A percentile compares a stretch with the other conserved stretches of the same genome.
Conservation (phyloP, 1,284 basidiomycete genomes). For the Neotropicomus parvogracilis region DNA sequence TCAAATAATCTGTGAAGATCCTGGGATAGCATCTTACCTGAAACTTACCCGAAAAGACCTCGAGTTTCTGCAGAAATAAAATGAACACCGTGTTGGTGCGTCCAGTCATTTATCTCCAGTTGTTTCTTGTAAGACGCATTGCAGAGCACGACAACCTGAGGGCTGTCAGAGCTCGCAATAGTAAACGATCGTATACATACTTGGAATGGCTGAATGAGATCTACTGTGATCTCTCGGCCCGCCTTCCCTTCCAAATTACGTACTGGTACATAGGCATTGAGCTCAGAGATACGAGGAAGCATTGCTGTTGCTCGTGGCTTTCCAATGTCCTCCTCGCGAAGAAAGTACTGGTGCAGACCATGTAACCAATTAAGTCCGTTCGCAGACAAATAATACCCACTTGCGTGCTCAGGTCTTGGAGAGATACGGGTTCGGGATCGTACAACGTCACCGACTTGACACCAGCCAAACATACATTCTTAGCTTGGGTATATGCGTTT, state of each 20-base stretch:
- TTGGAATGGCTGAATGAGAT: conserved; percentile 85
- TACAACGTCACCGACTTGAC: conserved; percentile 98
- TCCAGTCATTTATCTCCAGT: conserved; percentile 94
- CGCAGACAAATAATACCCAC: conserved; percentile 40
- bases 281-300: conserved; percentile 86
- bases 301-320: conserved; percentile 86
- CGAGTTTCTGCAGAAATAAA: conserved; percentile 93
- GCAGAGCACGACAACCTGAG: conserved; percentile 87
- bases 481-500: conserved; percentile 58
- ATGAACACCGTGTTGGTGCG: conserved; percentile 82
- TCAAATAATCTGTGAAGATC: conserved; percentile 21
- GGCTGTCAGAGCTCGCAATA: conserved; percentile 1
- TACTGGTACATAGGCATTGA: conserved; percentile 96
- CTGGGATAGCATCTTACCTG: background rate
- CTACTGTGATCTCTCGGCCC: conserved; percentile 72
- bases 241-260: conserved; percentile 68
- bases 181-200: conserved; percentile 40
- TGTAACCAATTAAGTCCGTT: conserved; percentile 2
- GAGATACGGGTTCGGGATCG: conserved; percentile 84
- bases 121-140: conserved; percentile 78
- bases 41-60: conserved; percentile 87
- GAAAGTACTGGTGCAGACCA: conserved; percentile 74
- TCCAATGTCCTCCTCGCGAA: conserved; percentile 85
- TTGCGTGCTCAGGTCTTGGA: conserved; percentile 92
- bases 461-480: conserved; percentile 93